Conservation (phyloP, 2,329 filamentous ascomycete species). For the Macrophomina pseudophaseolina region DNA sequence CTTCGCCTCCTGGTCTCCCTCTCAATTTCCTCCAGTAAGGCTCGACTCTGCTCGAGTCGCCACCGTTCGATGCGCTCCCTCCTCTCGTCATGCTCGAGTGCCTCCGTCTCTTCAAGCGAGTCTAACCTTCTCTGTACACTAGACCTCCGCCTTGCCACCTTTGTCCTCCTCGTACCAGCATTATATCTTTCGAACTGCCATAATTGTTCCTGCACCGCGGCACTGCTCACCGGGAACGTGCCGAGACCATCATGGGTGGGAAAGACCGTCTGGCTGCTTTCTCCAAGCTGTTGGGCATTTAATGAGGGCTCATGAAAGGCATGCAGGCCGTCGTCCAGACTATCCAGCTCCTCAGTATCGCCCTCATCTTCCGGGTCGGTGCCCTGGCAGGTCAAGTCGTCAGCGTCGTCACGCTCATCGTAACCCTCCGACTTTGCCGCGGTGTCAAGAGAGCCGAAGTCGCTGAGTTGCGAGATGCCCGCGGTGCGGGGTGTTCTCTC, state of each 20-base stretch:
- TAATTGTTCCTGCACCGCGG: constrained; percentile 73
- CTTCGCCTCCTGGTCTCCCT: constrained; percentile 75
- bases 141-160: constrained; percentile 57
- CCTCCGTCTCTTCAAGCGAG: constrained; percentile 57
- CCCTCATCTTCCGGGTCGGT: constrained; percentile 62
- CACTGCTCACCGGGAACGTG: constrained; percentile 72
- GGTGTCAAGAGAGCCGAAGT: constrained; percentile 78
- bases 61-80: constrained; percentile 87
- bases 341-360: constrained; percentile 79
- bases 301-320: constrained; percentile 72
- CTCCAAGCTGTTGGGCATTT: constrained; percentile 49
- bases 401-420: constrained; percentile 55
- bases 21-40: constrained; percentile 86
- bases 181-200: constrained; percentile 91
- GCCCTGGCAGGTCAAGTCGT: constrained; percentile 48
- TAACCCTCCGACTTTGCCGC: constrained; percentile 63
- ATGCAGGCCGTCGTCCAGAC: constrained; percentile 87
- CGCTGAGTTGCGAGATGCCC: constrained; percentile 76
- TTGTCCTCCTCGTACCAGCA: constrained; percentile 63
- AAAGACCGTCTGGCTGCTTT: constrained; percentile 72
- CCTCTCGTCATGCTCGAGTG: constrained; percentile 70
- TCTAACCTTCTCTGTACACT: constrained; percentile 64
- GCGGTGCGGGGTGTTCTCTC: constrained; percentile 68
- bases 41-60: constrained; percentile 87
- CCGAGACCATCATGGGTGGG: constrained; percentile 92